Percentiles rank a stretch among this genome's conserved stretches.
phyloP scores from a whole-genome alignment of 257 asterid genomes.

The Penstemon eatonii region DNA sequence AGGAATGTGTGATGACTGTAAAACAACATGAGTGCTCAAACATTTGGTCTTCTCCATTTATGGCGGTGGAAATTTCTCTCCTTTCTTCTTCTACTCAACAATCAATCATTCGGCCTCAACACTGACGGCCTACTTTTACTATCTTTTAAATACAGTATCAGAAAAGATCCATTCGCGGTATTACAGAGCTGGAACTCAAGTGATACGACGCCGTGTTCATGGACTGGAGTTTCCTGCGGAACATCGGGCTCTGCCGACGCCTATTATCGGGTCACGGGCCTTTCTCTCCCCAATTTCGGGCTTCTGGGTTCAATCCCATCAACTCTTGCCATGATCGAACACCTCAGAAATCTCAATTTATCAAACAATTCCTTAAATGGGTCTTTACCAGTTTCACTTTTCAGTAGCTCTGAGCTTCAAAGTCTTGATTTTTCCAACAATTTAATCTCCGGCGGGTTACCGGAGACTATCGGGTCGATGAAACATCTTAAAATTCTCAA shows the following conservation, averaged over 20 bases:
- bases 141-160: constrained; percentile 59
- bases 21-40: constrained; percentile 48
- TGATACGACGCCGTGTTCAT: constrained; percentile 72
- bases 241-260: constrained; percentile 50
- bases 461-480: constrained; percentile 53
- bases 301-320: constrained; percentile 70
- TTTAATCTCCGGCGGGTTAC: constrained; percentile 66
- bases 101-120: constrained; percentile 52
- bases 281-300: constrained; percentile 57
- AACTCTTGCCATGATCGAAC: constrained; percentile 63
- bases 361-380: constrained; percentile 84
- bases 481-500: constrained; percentile 52
- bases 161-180: constrained; percentile 58
- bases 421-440: constrained; percentile 71
- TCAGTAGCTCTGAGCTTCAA: constrained; percentile 55
- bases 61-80: constrained; percentile 48
- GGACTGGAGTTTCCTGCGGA: constrained; percentile 86
- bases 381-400: constrained; percentile 67
- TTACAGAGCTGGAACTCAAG: constrained; percentile 54
- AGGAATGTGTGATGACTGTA: constrained; percentile 49
- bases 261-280: constrained; percentile 58
- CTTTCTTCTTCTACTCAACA: constrained; percentile 34
- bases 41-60: constrained; percentile 41
- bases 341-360: constrained; percentile 55
- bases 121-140: constrained; percentile 70